Conservation (phyloP, 768 basidiomycete species). For the Holtermanniella nyarrowii region DNA sequence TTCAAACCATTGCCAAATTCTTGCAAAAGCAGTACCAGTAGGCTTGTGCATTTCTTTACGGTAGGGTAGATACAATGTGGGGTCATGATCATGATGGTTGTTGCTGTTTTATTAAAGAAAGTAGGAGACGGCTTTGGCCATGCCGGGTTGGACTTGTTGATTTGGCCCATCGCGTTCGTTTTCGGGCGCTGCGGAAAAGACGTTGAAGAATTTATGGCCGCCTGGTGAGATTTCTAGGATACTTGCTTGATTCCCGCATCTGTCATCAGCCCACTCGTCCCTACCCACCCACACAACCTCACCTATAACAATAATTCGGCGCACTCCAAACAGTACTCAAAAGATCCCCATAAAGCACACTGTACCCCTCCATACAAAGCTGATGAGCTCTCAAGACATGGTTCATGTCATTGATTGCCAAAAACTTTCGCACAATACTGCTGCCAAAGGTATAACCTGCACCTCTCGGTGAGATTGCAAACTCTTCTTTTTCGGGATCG, state of each 20-base stretch:
- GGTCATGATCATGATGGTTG: too few relatives aligned
- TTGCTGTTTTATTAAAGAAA: too few relatives aligned
- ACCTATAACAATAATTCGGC: constrained; percentile 90
- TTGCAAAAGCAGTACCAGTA: constrained; percentile 43
- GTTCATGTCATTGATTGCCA: constrained; percentile 89
- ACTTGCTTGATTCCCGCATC: constrained; percentile 93
- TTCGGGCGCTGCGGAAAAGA: constrained; percentile 96
- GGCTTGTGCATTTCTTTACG: background rate
- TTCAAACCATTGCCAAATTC: constrained; percentile 88
- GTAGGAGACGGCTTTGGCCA: background rate
- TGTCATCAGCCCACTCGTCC: constrained; percentile 11
- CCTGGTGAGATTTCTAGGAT: constrained; percentile 91
- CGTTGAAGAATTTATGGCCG: constrained; percentile 82
- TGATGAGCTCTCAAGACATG: constrained; percentile 98
- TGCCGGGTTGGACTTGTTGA: constrained; percentile 16
- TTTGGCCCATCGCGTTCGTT: constrained; percentile 55
- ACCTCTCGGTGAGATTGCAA: constrained; percentile 96
- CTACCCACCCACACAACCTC: constrained; percentile 5
- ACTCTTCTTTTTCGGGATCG: constrained; percentile 97
- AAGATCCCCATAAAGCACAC: constrained; percentile 91
- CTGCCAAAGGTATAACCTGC: constrained; percentile 98
- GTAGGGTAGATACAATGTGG: too few relatives aligned
- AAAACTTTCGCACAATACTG: constrained; percentile 93
- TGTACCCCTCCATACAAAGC: constrained; percentile 97
- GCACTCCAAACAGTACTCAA: constrained; percentile 98